These are phyloP conservation scores for Alternaria burnsii DNA, from an alignment of 2,329 filamentous ascomycete species.

Conservation along the genomic window DNA sequence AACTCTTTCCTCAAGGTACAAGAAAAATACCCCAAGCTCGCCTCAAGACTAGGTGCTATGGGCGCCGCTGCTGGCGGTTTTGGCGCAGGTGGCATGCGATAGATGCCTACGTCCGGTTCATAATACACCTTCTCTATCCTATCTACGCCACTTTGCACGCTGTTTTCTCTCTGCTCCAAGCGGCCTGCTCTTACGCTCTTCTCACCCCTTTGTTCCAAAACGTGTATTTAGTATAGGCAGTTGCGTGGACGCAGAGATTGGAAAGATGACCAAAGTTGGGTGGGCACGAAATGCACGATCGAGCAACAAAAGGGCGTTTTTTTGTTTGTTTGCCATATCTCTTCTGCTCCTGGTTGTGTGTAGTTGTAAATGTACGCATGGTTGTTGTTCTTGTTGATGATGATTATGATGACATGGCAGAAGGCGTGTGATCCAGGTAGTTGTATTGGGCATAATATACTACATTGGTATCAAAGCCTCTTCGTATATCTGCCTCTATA, in stretches of 20 bases:
- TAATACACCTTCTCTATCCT: not conserved
- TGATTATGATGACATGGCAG: not conserved
- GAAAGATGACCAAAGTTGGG: not conserved
- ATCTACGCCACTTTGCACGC: not conserved
- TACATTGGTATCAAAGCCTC: slow-evolving; percentile 2
- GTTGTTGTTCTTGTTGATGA: not conserved
- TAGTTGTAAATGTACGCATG: slow-evolving; percentile 11
- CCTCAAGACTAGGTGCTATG: slow-evolving; percentile 58
- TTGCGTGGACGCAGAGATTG: not conserved
- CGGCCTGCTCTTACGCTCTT: not conserved
- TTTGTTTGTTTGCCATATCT: not conserved
- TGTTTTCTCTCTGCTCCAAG: not conserved
- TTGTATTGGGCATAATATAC: not conserved
- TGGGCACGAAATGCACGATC: not conserved
- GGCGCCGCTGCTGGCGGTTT: slow-evolving; percentile 45
- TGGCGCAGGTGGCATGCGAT: slow-evolving; percentile 44
- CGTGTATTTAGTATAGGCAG: slow-evolving; percentile 16
- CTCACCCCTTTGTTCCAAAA: slow-evolving; percentile 8
- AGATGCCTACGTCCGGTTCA: slow-evolving; percentile 16
- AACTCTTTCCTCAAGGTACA: slow-evolving; percentile 50
- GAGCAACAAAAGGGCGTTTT: not conserved
- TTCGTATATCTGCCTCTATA: slow-evolving; percentile 3
- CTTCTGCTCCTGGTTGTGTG: not conserved
- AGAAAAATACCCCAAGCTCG: slow-evolving; percentile 63
- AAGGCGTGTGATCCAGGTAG: not conserved